Percentiles rank a stretch among this genome's conserved stretches.
Conservation (phyloP, 1,284 basidiomycete genomes). For the Ganoderma lucidum region DNA sequence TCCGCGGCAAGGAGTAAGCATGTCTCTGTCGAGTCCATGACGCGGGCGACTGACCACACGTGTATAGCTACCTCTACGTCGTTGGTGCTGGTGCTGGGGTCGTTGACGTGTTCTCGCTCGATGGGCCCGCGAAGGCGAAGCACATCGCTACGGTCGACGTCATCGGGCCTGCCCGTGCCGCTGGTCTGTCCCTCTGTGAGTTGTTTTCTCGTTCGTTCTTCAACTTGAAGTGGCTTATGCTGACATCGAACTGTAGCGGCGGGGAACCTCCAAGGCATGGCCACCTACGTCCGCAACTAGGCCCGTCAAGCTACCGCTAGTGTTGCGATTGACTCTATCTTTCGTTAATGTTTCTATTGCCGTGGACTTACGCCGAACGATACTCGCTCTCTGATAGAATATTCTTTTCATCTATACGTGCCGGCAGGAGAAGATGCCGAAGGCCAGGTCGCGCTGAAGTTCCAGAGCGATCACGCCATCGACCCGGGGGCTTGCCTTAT, state of each 20-base stretch:
- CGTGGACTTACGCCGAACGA: background rate
- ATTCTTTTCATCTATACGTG: background rate
- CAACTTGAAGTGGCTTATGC: background rate
- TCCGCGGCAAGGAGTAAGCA: conserved; percentile 43
- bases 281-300: conserved; percentile 43
- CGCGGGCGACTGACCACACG: background rate
- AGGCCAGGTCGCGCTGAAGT: background rate
- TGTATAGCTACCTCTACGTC: conserved; percentile 40
- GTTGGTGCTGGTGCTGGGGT: conserved; percentile 37
- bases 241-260: conserved; percentile 36
- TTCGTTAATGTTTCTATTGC: background rate
- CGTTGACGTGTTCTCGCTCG: conserved; percentile 38
- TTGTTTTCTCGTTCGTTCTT: background rate
- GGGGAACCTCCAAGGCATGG: conserved; percentile 52
- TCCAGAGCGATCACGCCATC: background rate
- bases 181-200: conserved; percentile 48
- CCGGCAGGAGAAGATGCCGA: background rate
- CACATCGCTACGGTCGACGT: conserved; percentile 51
- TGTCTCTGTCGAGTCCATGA: background rate
- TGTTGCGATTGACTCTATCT: background rate
- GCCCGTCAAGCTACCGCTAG: background rate
- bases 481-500: background rate
- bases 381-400: background rate
- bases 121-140: conserved; percentile 37
- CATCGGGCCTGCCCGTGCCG: conserved; percentile 44